Evolutionary conservation across 2,329 filamentous ascomycete genomes (phyloP).

Genomic region (Beauveria scarabaeidicola): DNA sequence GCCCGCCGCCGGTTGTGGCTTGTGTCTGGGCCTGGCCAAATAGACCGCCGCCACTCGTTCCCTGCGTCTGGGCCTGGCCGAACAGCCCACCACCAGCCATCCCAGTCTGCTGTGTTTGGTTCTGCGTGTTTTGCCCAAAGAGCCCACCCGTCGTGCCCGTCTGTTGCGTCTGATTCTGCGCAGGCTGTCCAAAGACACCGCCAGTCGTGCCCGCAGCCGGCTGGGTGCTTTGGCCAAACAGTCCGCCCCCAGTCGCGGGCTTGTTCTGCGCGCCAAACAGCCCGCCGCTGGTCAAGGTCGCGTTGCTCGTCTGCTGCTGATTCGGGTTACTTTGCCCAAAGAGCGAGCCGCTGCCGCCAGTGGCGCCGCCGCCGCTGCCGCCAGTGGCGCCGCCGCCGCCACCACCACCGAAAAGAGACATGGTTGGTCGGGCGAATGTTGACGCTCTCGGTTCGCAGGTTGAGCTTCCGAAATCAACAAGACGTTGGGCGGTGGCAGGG

Average conservation of each 20-base stretch:
- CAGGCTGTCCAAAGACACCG: slow-evolving; percentile 13
- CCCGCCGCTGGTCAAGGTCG: not conserved
- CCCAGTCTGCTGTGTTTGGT: slow-evolving; percentile 11
- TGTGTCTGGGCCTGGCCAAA: slow-evolving; percentile 16
- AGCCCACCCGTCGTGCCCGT: slow-evolving; percentile 7
- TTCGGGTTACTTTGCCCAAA: slow-evolving; percentile 17
- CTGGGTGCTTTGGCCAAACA: slow-evolving; percentile 11
- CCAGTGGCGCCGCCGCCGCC: slow-evolving; percentile 8
- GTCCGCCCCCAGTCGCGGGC: slow-evolving; percentile 12
- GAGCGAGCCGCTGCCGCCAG: slow-evolving; percentile 16
- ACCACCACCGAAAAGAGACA: slow-evolving; percentile 14
- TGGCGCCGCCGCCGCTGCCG: slow-evolving; percentile 11
- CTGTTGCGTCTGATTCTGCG: slow-evolving; percentile 4
- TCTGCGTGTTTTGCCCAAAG: slow-evolving; percentile 12
- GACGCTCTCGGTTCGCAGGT: slow-evolving; percentile 7
- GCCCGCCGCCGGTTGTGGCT: slow-evolving; percentile 8
- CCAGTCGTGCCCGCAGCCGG: slow-evolving; percentile 5
- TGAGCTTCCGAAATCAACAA: slow-evolving; percentile 20
- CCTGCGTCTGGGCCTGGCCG: slow-evolving; percentile 11
- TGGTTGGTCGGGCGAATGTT: slow-evolving; percentile 10
- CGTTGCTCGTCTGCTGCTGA: slow-evolving; percentile 5
- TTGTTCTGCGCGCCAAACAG: slow-evolving; percentile 13
- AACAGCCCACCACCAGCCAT: slow-evolving; percentile 13
- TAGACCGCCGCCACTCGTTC: slow-evolving; percentile 14
- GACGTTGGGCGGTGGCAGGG: slow-evolving; percentile 27